Percentiles rank a stretch among this genome's conserved stretches.
Evolutionary conservation across 1,284 basidiomycete genomes (phyloP).

Genomic region (Puccinia polysora): DNA sequence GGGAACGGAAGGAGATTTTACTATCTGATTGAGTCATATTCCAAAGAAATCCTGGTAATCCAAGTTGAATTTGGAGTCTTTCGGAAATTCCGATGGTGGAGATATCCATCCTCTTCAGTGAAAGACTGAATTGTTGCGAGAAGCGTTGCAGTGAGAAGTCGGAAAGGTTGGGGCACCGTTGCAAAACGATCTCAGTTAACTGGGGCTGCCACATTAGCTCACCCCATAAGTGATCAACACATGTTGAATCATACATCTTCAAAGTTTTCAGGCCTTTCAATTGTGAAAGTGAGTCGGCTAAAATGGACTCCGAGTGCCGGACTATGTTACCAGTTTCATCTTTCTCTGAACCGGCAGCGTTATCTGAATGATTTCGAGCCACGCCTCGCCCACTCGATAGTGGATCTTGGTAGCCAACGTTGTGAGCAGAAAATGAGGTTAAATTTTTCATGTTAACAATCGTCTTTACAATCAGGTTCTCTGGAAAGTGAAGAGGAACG

Average conservation of each 20-base stretch:
- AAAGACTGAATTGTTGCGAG: not conserved
- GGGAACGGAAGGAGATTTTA: not conserved
- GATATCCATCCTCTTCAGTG: not conserved
- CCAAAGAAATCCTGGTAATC: not conserved
- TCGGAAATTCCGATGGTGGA: not conserved
- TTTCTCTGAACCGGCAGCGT: too few relatives aligned
- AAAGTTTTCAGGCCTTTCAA: conserved; percentile 1
- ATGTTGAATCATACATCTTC: not conserved
- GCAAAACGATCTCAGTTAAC: not conserved
- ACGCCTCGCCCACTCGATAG: not conserved
- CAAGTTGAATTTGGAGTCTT: not conserved
- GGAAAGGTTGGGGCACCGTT: conserved; percentile 8
- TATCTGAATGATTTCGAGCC: not conserved
- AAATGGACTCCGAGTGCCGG: not conserved
- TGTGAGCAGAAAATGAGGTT: not conserved
- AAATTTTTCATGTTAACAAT: not conserved
- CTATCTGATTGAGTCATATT: not conserved
- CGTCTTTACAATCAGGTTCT: not conserved
- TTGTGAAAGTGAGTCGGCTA: not conserved
- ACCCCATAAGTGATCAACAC: conserved; percentile 11
- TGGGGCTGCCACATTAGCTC: not conserved
- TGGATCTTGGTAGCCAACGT: conserved; percentile 7
- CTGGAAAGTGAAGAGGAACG: not conserved
- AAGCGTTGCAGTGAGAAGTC: not conserved
- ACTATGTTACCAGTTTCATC: not conserved